Conservation (phyloP, 805 yeast species). For the Sugiyamaella smithiae region DNA sequence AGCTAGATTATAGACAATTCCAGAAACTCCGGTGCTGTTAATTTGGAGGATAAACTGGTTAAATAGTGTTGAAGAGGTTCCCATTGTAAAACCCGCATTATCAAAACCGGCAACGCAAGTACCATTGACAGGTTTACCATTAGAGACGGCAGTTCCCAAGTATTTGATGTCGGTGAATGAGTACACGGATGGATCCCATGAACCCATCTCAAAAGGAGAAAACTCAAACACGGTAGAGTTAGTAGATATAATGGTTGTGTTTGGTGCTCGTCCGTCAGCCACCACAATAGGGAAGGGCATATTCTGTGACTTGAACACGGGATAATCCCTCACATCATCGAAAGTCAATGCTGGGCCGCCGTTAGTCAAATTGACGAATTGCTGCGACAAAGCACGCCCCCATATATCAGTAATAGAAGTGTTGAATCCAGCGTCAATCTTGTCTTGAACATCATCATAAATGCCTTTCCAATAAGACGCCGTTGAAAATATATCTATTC, state of each 20-base stretch:
- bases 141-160: constrained; percentile 60
- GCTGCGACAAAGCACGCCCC: constrained; percentile 75
- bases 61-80: constrained; percentile 79
- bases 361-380: constrained; percentile 59
- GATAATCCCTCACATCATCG: constrained; percentile 55
- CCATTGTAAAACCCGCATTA: constrained; percentile 77
- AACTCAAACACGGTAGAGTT: constrained; percentile 62
- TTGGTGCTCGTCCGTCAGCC: constrained; percentile 44
- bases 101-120: constrained; percentile 69
- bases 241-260: constrained; percentile 49
- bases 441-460: constrained; percentile 49
- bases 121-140: constrained; percentile 53
- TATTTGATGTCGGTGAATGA: constrained; percentile 66
- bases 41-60: constrained; percentile 61
- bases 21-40: constrained; percentile 51
- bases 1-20: constrained; percentile 46
- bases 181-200: constrained; percentile 77
- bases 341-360: constrained; percentile 64
- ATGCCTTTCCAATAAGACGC: constrained; percentile 47
- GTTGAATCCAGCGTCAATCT: constrained; percentile 64
- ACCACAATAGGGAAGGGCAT: constrained; percentile 74
- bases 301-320: constrained; percentile 55
- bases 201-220: constrained; percentile 73
- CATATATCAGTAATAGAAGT: constrained; percentile 72
- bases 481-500: constrained; percentile 53